Base-by-base conservation (phyloP, 768 basidiomycete species). In the Asterophora lycoperdoides region DNA sequence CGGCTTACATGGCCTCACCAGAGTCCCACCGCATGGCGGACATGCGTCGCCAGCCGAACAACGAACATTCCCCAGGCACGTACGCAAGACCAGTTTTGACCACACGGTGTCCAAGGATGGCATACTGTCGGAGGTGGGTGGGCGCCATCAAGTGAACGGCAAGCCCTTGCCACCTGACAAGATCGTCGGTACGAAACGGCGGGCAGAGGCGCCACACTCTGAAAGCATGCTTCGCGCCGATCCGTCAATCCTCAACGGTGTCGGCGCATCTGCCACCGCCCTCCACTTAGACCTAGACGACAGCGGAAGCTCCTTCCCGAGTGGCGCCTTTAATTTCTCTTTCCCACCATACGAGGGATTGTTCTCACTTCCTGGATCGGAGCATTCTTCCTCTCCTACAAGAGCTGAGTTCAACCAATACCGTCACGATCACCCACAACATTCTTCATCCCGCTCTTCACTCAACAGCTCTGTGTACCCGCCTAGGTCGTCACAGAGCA, bases 31-130 rank as follows among this genome's bases (percentile, higher is more conserved):
- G 46, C 68, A 75, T 49, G 23, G 23, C 23, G 68, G 64, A 42
- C 50, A 63, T 53, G 58, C 60, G 44, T 55, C 60, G 29, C 51
- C 63, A 41, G 54, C 64, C 15, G 65, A 68, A 52, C 75, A 74
- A 56, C 81, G 76, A 54, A 67, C 76, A 26, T 89, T 93, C 63
- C 89, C 93, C 44, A 80, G 86, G 51, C 86, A 88, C 66, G 89
- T 92, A 50, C 81, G 93, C 53, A 96, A 96, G 74, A 91, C 93
- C 39, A 93, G 90, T 67, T 95, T 93, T 64, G 93, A 96, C 66
- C 93, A 93, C 67, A 93, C 93, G 3, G 84, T 94, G 34, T 77
- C 79, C 32, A 80, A 78, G 55, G 82, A 85, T 52, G 80, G 76
- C 32, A 76, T 84, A 46, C 70, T 81, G 50, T 60, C 71, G 26